Evolutionary conservation across 2,329 filamentous ascomycete genomes (phyloP).

Genomic region (Verticillium tricorpus): DNA sequence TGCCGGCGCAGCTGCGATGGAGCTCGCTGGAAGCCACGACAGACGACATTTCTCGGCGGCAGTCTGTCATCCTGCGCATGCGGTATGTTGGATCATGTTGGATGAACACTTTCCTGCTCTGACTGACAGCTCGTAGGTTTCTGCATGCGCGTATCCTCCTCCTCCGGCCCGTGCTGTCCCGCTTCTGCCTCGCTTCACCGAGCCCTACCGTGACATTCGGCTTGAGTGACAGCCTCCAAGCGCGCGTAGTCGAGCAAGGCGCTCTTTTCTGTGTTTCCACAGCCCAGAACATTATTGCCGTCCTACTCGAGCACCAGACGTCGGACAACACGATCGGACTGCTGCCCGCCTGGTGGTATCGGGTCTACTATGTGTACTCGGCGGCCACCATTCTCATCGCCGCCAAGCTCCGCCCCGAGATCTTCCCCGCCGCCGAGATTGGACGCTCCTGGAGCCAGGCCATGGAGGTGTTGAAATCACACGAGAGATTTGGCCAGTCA

Average conservation of each 20-base stretch:
- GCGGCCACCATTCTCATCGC: constrained; percentile 30
- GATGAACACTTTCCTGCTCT: neutral
- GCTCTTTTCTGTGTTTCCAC: constrained; percentile 28
- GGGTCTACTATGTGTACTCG: constrained; percentile 31
- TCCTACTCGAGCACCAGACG: constrained; percentile 22
- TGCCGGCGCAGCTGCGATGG: constrained; percentile 21
- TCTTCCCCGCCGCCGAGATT: constrained; percentile 21
- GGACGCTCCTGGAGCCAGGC: constrained; percentile 26
- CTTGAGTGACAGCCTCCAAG: constrained; percentile 16
- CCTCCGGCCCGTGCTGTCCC: constrained; percentile 24
- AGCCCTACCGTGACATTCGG: constrained; percentile 6
- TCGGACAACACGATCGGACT: constrained; percentile 26
- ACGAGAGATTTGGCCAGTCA: constrained; percentile 27
- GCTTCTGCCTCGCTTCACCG: constrained; percentile 23
- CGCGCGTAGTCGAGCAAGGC: constrained; percentile 25
- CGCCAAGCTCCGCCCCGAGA: constrained; percentile 26
- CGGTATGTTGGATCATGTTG: constrained; percentile 17
- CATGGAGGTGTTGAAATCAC: constrained; percentile 24
- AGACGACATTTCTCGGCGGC: constrained; percentile 22
- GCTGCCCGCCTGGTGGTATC: constrained; percentile 34
- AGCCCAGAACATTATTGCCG: constrained; percentile 25
- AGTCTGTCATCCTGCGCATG: constrained; percentile 27
- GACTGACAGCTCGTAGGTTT: constrained; percentile 14
- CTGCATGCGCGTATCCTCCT: constrained; percentile 29
- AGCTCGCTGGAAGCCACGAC: constrained; percentile 9